Base-by-base conservation (phyloP, 495 filamentous ascomycete species). In the Penicillium taxi region DNA sequence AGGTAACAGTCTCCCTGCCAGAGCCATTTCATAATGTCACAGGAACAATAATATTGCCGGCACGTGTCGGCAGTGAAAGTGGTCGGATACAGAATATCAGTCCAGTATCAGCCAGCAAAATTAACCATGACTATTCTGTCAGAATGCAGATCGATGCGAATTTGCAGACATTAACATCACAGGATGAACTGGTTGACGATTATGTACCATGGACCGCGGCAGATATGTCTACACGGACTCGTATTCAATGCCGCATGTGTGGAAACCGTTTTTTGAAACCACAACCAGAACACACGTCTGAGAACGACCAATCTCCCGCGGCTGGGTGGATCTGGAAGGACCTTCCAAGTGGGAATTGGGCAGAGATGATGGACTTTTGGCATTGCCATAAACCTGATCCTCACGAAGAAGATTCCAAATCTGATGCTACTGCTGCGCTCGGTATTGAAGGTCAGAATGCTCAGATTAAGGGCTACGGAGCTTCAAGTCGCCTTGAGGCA, bases 361-460 rank as follows among this genome's bases (percentile, higher is more conserved):
- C 90, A 2, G 91, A 99, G 59, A 96, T 96, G 93, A 99, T 99
- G 91, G 91, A 99, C 55, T 94, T 96, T 48, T 99, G 91, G 91
- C 91, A 99, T 59, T 99, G 91, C 54, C 91, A 98, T 57, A 96
- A 96, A 53, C 91, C 87, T 27, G 63, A 77, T 37, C 63, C 64
- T 4, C 62, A 72, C 24, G 55, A 59, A 16, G 48, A 48, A n/a
- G 45, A 70, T 16, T 19, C 39, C 13, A 44, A 64, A 18, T 40
- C 60, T 18, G 47, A 62, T 37, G 48, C 55, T 11, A 39, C 43
- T 18, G 50, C 41, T 22, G 43, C 50, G n/a, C 42, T 50, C 6
- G 35, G 32, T 39, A 44, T 34, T 38, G 55, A 69, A 31, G 56
- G 56, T 0, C 53, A 61, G 35, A 66, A 57, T 44, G 66, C 75